Evolutionary conservation across 345 rosid species (phyloP), one percentile per base, ranked within the genome.

Genomic region (Toxicodendron radicans): DNA sequence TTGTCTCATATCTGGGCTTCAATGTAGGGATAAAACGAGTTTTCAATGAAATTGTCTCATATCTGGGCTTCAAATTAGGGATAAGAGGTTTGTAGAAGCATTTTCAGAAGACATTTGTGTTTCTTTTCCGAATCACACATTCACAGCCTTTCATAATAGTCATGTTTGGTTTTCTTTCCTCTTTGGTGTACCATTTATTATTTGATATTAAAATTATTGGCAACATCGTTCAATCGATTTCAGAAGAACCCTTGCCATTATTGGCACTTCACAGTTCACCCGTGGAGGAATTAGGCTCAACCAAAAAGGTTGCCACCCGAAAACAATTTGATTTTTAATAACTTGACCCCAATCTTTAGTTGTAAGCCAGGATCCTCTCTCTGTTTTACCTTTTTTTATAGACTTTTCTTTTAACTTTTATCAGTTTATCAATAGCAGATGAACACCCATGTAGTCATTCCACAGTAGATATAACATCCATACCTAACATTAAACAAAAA

Each of bases 391-490:
- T 18, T 53, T 53, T 17, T 53, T 18, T 18, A 18, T 18, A 5
- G 4, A 57, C 62, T 3, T 21, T 23, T 51, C 24, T 58, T 23
- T 1, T 6, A 14, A 58, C 11, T 54, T 54, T 18, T 54, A 17
- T 35, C 10, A 23, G 32, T 23, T 13, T 23, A n/a, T 43, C 54
- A 32, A 65, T 17, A 45, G 69, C 7, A 43, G 69, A 65, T 65
- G 69, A 65, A 65, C 69, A 43, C 53, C 69, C 69, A 13, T 18
- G 10, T 20, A 3, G 12, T 41, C 59, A 20, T 76, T 71, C 71
- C 73, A 58, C 52, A 72, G 81, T 70, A 57, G 88, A 76, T 80
- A 52, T 30, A 83, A 75, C 87, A 61, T 24, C 80, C 87, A 14
- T 18, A 86, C 83, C 86, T 79, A 83, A 73, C 78, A 11, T 10